phyloP scores from a whole-genome alignment of 495 filamentous ascomycete species.

The Bacidia rubella region DNA sequence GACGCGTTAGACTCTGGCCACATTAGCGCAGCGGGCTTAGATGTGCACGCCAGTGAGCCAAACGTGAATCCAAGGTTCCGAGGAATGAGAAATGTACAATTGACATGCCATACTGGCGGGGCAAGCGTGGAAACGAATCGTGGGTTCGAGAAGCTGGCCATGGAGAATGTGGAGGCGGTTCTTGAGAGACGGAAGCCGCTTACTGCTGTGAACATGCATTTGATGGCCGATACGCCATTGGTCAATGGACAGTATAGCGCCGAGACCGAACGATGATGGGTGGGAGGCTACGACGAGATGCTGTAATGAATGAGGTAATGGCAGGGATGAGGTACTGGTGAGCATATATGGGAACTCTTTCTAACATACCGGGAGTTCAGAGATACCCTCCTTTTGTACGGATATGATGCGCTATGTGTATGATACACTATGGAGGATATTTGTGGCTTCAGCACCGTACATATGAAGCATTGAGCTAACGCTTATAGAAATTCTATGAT shows the following conservation, averaged over 20 bases:
- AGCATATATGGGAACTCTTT: not conserved
- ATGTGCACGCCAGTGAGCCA: conserved; percentile 55
- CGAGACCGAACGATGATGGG: too few relatives aligned
- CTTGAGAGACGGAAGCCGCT: conserved; percentile 39
- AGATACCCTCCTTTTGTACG: not conserved
- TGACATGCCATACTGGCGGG: conserved; percentile 60
- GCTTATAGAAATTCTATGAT: not conserved
- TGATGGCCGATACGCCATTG: not conserved
- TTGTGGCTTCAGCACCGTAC: too few relatives aligned
- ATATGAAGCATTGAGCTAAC: too few relatives aligned
- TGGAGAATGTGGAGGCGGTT: conserved; percentile 57
- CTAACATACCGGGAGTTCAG: too few relatives aligned
- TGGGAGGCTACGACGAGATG: not conserved
- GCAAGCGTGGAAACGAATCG: conserved; percentile 57
- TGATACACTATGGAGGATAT: not conserved
- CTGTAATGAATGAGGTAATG: not conserved
- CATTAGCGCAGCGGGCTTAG: conserved; percentile 45
- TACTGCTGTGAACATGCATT: conserved; percentile 48
- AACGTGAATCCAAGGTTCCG: conserved; percentile 33
- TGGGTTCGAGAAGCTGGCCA: conserved; percentile 58
- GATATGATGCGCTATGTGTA: not conserved
- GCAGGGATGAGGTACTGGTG: not conserved
- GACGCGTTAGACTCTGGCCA: conserved; percentile 43
- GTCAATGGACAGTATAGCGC: not conserved
- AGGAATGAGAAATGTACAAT: conserved; percentile 39